A percentile compares a stretch with the other conserved stretches of the same genome.
phyloP scores from a whole-genome alignment of 805 yeast genomes.

The Teunomyces stri region DNA sequence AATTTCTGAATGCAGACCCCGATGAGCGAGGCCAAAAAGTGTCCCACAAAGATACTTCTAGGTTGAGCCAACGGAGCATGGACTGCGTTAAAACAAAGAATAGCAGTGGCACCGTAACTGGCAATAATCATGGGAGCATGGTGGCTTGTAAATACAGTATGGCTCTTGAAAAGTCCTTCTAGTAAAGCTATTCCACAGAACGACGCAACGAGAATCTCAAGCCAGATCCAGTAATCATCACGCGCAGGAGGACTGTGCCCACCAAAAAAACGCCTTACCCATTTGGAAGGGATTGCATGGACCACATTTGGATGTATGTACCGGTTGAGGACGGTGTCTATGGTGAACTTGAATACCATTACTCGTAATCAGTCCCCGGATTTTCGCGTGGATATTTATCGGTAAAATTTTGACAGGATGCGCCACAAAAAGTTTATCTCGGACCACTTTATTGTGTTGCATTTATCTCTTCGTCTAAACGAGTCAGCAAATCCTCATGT shows the following conservation, averaged over 20 bases:
- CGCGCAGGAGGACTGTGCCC: constrained; percentile 26
- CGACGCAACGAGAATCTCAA: constrained; percentile 44
- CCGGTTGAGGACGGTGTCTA: constrained; percentile 30
- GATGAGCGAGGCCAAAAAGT: constrained; percentile 49
- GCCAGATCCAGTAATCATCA: constrained; percentile 43
- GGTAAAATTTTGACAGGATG: too few species aligned
- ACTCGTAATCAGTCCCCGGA: not conserved
- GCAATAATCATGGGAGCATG: constrained; percentile 51
- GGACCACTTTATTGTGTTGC: too few species aligned
- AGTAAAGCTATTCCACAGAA: constrained; percentile 46
- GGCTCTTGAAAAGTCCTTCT: constrained; percentile 45
- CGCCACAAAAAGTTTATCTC: too few species aligned
- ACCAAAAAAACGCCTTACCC: constrained; percentile 40
- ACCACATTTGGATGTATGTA: constrained; percentile 20
- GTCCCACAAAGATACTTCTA: constrained; percentile 55
- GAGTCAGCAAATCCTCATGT: too few species aligned
- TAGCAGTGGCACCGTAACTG: constrained; percentile 62
- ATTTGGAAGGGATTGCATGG: constrained; percentile 29
- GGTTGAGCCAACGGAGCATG: constrained; percentile 66
- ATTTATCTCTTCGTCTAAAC: too few species aligned
- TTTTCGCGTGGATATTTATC: not conserved
- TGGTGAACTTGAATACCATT: constrained; percentile 39
- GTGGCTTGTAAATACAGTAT: constrained; percentile 37
- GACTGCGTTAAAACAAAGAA: constrained; percentile 54
- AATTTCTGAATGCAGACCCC: constrained; percentile 57